Base-by-base conservation (phyloP, 2,329 filamentous ascomycete species). In the Lachnellula willkommii region DNA sequence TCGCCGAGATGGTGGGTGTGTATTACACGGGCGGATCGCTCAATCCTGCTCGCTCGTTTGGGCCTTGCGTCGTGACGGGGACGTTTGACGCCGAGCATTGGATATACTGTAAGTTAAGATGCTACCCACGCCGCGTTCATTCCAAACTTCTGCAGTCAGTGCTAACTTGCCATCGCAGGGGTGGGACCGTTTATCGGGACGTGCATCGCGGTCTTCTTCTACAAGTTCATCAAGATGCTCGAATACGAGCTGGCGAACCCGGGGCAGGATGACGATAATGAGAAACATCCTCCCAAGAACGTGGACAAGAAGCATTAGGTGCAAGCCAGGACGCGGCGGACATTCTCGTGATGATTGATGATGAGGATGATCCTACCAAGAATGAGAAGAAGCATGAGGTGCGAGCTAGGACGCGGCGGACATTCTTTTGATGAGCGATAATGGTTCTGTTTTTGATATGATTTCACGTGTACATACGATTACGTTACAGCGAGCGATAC, bases 221-320 rank as follows among this genome's bases (percentile, higher is more conserved):
- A 80, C 67, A 73, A 71, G 52, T 60, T 78, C 11, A 70, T 83
- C 57, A 80, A 79, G 67, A 65, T 72, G 48, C 69, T 82, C 17
- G 73, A 81, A 53, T 83, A 82, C 65, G 70, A 77, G 67, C 76
- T 76, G 73, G 75, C 73, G 11, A 77, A 77, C 58, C 75, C 75
- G 22, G 74, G 74, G 12, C 74, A 75, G 22, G 75, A 77, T 57
- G 73, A 73, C 37, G 73, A 76, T 47, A 66, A 69, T 36, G 56
- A 61, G 17, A 76, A 75, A 36, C 73, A 76, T 60, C 73, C 74
- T 7, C 74, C 72, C 20, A 68, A 71, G 61, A 76, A 76, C 28
- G 28, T 11, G 28, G 28, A 32, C 3, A 32, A 32, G 28, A 32
- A 32, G 28, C 9, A 11, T 32, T 1, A 32, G 28, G 28, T 32